These are phyloP conservation scores for Hypomontagnella monticulosa DNA, from an alignment of 495 filamentous ascomycete species.

Conservation along the genomic window DNA sequence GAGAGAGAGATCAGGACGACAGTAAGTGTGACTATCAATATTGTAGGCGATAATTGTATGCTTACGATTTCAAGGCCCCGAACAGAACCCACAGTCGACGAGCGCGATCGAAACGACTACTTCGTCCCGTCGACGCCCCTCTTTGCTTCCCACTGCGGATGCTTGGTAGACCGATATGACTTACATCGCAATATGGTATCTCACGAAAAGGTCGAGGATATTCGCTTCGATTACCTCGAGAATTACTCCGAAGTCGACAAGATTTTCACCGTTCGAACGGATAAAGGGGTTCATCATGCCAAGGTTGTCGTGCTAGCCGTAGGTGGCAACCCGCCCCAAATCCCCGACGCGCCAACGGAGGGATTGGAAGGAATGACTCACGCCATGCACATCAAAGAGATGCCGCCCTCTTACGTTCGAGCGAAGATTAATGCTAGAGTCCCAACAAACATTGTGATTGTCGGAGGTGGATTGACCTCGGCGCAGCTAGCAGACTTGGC, in stretches of 20 bases:
- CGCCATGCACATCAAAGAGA: conserved; percentile 62
- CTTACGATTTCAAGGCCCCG: conserved; percentile 46
- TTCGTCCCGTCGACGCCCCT: conserved; percentile 66
- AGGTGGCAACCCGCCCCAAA: conserved; percentile 63
- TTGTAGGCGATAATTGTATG: background rate
- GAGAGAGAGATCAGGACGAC: conserved; percentile 48
- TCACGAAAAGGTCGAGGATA: conserved; percentile 60
- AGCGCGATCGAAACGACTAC: conserved; percentile 72
- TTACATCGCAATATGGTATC: conserved; percentile 56
- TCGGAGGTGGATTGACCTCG: conserved; percentile 70
- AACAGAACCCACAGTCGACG: conserved; percentile 60
- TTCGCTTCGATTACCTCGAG: conserved; percentile 55
- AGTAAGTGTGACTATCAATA: conserved; percentile 23
- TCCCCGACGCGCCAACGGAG: conserved; percentile 53
- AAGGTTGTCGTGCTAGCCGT: conserved; percentile 66
- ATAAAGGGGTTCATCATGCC: conserved; percentile 56
- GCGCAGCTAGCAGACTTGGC: conserved; percentile 69
- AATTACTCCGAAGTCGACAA: conserved; percentile 48
- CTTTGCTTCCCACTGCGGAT: conserved; percentile 66
- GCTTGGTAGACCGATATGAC: conserved; percentile 62
- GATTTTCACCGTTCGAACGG: conserved; percentile 63
- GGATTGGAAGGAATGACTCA: conserved; percentile 62
- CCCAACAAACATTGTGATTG: conserved; percentile 63
- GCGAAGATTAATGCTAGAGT: conserved; percentile 57
- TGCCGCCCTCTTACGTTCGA: conserved; percentile 56